Evolutionary conservation across 352 stramenopile genomes (phyloP), one percentile per base, ranked within the genome.

Genomic region (Pythium oligandrum): DNA sequence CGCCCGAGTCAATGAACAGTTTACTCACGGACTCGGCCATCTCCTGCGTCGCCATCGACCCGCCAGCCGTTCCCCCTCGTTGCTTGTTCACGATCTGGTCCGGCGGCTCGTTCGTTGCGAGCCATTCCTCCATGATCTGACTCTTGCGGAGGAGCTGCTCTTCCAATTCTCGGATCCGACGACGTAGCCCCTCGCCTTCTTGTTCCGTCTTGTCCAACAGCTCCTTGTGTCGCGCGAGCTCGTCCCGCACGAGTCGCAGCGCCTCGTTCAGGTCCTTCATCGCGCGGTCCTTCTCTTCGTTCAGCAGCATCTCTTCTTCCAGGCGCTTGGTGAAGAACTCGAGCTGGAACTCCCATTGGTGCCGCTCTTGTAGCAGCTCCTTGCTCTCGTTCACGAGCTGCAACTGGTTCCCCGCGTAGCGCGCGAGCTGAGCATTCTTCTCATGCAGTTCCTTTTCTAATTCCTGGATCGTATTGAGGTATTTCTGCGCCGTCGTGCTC

Each of bases 381-480:
- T 93, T 87, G 66, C 76, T 90, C 50, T 90, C 78, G 39, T 66
- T 78, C 55, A 88, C 74, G 9, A 90, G 65, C 50, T 74, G 64
- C 48, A 88, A 57, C 51, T 91, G 77, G 40, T 84, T 73, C 6
- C 79, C 77, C 0, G 71, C 68, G 31, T 81, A 83, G 3, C 30
- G 54, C 33, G 73, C 76, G 4, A 88, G 53, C 49, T 81, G 67
- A 37, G 73, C 77, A 53, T 84, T 89, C 51, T 83, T 86, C 1
- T 73, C 70, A n/a, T 67, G 70, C 37, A 93, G 57, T 55, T 93
- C 83, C 10, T 57, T 60, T 63, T 93, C 83, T 31, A 90, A 66
- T 8, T 69, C 65, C 65, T 91, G 70, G 59, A 89, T 91, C 44
- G 78, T 73, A 3, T 32, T 52, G 40, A 91, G 54, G 51, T 90